Conservation (phyloP, 352 stramenopile species). For the Pythium aquatile region DNA sequence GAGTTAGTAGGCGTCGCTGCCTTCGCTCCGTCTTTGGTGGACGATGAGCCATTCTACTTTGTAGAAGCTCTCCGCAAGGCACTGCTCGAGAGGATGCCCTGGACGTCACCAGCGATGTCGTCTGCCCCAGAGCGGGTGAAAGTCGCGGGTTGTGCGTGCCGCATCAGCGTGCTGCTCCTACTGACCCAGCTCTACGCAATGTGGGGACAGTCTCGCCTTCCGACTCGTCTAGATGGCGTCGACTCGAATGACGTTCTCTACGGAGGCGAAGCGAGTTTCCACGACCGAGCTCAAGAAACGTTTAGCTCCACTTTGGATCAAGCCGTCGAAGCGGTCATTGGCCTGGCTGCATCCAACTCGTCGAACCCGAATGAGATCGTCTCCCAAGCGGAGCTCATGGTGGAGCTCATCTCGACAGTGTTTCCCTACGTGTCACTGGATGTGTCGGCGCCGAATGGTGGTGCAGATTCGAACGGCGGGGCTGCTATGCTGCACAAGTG, state of each 20-base stretch:
- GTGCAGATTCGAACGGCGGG: constrained; percentile 1
- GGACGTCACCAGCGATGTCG: constrained; percentile 8
- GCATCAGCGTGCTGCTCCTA: constrained; percentile 42
- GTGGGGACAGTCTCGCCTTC: constrained; percentile 54
- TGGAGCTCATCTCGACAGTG: constrained; percentile 13
- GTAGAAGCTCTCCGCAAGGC: constrained; percentile 72
- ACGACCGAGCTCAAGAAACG: constrained; percentile 39
- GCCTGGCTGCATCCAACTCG: background rate
- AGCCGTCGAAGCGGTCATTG: constrained; percentile 38
- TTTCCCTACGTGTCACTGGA: constrained; percentile 24
- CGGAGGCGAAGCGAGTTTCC: constrained; percentile 54
- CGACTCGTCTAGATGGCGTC: constrained; percentile 40
- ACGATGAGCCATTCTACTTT: constrained; percentile 89
- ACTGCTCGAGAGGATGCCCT: constrained; percentile 52
- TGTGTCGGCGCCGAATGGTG: background rate
- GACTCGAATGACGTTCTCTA: constrained; percentile 89
- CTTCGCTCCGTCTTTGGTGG: constrained; percentile 70
- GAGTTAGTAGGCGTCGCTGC: constrained; percentile 68
- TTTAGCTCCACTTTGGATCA: constrained; percentile 60
- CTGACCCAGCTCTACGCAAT: constrained; percentile 56
- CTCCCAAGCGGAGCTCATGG: constrained; percentile 21
- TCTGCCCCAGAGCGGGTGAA: constrained; percentile 3
- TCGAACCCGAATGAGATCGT: constrained; percentile 3
- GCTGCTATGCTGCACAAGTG: constrained; percentile 26
- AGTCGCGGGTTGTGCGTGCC: constrained; percentile 23